Percentiles rank a stretch among this genome's conserved stretches.
Conservation (phyloP, 139 green algal genomes). For the Chloropicon primus region DNA sequence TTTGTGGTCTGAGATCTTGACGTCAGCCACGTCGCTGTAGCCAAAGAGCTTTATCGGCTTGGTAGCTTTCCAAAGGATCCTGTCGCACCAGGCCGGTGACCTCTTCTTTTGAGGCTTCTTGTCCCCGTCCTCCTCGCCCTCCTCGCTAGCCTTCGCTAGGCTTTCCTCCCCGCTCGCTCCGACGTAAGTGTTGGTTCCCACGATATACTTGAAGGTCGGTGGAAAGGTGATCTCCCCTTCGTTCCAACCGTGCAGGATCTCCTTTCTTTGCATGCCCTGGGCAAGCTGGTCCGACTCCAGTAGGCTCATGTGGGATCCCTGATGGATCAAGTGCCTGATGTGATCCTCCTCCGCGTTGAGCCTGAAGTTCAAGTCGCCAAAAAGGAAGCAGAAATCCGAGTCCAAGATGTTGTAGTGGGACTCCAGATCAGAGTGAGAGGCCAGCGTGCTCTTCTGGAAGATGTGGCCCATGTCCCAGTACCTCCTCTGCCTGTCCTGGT, state of each 20-base stretch:
- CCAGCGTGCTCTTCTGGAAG: conserved; percentile 11
- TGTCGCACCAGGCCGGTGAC: conserved; percentile 66
- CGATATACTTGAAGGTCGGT: conserved; percentile 89
- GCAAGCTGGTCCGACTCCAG: conserved; percentile 8
- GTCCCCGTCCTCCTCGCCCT: background rate
- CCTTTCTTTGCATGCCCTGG: background rate
- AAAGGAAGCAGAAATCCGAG: conserved; percentile 47
- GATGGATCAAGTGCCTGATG: conserved; percentile 11
- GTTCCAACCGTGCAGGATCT: conserved; percentile 35
- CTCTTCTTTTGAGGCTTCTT: conserved; percentile 42
- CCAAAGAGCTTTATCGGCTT: conserved; percentile 42
- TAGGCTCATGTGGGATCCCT: background rate
- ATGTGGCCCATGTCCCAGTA: conserved; percentile 21
- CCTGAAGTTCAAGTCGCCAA: conserved; percentile 88
- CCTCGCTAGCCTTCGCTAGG: conserved; percentile 2
- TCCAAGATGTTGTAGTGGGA: conserved; percentile 8
- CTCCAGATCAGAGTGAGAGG: background rate
- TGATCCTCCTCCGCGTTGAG: conserved; percentile 17
- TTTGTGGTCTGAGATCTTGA: conserved; percentile 46
- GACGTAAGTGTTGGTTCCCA: conserved; percentile 41
- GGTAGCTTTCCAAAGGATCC: conserved; percentile 41
- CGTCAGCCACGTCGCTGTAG: background rate
- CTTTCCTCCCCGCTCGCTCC: background rate
- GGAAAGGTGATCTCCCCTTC: conserved; percentile 67
- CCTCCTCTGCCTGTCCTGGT: conserved; percentile 13